Percentiles rank a stretch among this genome's conserved stretches.
Conservation (phyloP, 108 stramenopile genomes). For the Pseudonitzschia pungens region DNA sequence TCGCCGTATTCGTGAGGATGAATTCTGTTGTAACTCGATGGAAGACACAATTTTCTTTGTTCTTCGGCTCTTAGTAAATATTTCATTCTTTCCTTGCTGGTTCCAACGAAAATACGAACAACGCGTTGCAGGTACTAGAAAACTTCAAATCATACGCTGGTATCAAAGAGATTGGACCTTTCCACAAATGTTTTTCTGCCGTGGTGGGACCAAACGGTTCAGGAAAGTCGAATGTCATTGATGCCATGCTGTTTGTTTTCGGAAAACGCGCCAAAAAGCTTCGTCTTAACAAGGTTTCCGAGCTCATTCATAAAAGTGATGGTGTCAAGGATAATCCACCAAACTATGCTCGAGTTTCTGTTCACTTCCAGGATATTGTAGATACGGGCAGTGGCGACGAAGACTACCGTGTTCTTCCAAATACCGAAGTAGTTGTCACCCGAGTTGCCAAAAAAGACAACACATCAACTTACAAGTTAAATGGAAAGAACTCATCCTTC, state of each 20-base stretch:
- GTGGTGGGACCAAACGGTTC: conserved; percentile 96
- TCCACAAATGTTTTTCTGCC: conserved; percentile 93
- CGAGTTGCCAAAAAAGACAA: conserved; percentile 87
- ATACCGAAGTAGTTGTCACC: conserved; percentile 79
- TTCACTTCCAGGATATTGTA: conserved; percentile 92
- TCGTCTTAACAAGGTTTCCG: conserved; percentile 94
- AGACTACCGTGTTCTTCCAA: conserved; percentile 80
- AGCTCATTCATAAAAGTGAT: conserved; percentile 92
- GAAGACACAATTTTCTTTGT: neutral
- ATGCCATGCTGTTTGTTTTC: conserved; percentile 99
- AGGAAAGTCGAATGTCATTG: conserved; percentile 98
- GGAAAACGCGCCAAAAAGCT: conserved; percentile 98
- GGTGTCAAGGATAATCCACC: conserved; percentile 60
- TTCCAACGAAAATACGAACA: no score
- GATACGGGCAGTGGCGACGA: conserved; percentile 81
- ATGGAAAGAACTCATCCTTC: conserved; percentile 86
- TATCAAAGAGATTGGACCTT: conserved; percentile 81
- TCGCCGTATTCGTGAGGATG: conserved; percentile 2
- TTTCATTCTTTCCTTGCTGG: no score
- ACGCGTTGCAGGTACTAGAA: conserved; percentile 70
- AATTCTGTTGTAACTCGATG: neutral
- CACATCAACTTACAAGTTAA: conserved; percentile 86
- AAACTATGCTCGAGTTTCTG: conserved; percentile 84
- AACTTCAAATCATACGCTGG: conserved; percentile 99
- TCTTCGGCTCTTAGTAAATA: neutral